Evolutionary conservation across 2,329 filamentous ascomycete species (phyloP).

Genomic region (Dothidotthia symphoricarpi): DNA sequence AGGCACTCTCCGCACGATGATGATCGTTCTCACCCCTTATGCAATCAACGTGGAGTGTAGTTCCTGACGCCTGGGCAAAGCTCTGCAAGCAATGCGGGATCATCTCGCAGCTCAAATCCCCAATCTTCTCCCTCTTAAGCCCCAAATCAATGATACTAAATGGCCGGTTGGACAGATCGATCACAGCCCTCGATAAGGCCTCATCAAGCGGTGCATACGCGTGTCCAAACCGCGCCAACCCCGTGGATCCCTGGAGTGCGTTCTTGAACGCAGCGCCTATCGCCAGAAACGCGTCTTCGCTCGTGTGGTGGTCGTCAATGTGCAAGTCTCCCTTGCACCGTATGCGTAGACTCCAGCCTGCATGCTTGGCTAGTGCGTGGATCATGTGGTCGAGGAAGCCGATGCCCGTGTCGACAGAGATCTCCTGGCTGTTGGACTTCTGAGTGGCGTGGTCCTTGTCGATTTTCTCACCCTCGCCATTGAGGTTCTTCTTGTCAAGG

Average conservation of each 20-base stretch:
- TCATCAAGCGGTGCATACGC: constrained; percentile 95
- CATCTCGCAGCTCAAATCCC: constrained; percentile 88
- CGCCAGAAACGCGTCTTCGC: constrained; percentile 91
- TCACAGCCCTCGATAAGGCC: constrained; percentile 86
- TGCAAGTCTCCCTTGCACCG: constrained; percentile 85
- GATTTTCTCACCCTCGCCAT: constrained; percentile 32
- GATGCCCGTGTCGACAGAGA: constrained; percentile 87
- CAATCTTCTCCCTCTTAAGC: constrained; percentile 87
- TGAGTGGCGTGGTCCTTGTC: constrained; percentile 75
- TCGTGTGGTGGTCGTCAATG: constrained; percentile 98
- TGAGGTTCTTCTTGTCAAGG: constrained; percentile 47
- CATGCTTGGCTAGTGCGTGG: constrained; percentile 92
- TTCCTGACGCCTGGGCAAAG: constrained; percentile 84
- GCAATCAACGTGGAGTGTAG: constrained; percentile 96
- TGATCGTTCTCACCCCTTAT: constrained; percentile 91
- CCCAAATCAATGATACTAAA: constrained; percentile 81
- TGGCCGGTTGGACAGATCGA: constrained; percentile 91
- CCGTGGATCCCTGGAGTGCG: constrained; percentile 73
- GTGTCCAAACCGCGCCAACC: constrained; percentile 84
- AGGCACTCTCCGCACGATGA: constrained; percentile 92
- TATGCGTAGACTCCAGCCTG: constrained; percentile 85
- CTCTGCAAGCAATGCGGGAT: constrained; percentile 92
- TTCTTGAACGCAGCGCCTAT: constrained; percentile 81
- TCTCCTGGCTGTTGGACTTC: constrained; percentile 77
- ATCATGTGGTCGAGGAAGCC: constrained; percentile 99